Base-by-base conservation (phyloP, 345 rosid genomes). In the Salix viminalis region DNA sequence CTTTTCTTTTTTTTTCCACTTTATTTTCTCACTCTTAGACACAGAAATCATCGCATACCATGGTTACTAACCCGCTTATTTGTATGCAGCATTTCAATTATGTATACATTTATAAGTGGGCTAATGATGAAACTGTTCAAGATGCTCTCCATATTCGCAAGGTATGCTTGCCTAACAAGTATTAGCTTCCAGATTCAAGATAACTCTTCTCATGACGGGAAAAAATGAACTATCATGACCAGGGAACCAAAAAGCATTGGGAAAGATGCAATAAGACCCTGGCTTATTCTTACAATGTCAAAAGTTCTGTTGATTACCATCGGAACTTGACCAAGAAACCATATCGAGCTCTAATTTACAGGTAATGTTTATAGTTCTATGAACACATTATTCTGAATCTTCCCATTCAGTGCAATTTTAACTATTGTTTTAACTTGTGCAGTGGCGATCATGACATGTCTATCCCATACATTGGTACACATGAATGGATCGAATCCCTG, bases 401-500 rank as follows among this genome's bases (percentile, higher is more conserved):
- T 23, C 5, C 5, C 7, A 14, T 8, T 67, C 16, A n/a, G 1
- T 4, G 18, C 4, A n/a, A 2, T 24, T 2, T 6, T 15, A 16
- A 32, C 69, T 5, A 32, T 26, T 32, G 34, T 26, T 26, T 13
- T 4, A 32, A 24, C 7, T 12, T n/a, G n/a, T 15, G n/a, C 71
- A 86, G 85, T 16, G 85, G 89, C 2, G 89, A 86, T 64, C 77
- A 67, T 14, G 87, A 84, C 70, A 66, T 86, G 84, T 1, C 1
- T 6, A 46, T 72, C 46, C 83, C 89, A 42, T 69, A 76, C 6
- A 73, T 84, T 61, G 86, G 84, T 14, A 86, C 87, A 2, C 21
- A 32, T 21, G 39, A 26, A 12, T 82, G 89, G 87, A 78, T 86
- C 0, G 66, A 76, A 13, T 68, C 67, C 1, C 60, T 82, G 2